Evolutionary conservation across 257 asterid genomes (phyloP).

Genomic region (Rubia yunnanensis): DNA sequence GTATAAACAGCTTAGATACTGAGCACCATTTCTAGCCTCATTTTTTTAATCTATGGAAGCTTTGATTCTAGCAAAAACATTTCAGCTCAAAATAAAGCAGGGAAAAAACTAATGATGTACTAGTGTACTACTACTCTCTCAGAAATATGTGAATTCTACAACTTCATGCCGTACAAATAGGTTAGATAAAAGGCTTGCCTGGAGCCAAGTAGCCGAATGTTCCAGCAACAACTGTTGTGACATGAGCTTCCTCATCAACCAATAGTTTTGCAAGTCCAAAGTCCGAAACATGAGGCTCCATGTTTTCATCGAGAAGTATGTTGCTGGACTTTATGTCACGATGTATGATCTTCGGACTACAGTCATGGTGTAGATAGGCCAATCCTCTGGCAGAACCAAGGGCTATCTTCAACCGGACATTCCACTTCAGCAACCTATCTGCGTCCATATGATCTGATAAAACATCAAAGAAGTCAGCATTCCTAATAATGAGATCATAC

Average conservation of each 20-base stretch:
- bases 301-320: constrained; percentile 82
- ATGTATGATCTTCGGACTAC: constrained; percentile 78
- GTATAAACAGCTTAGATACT: no score
- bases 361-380: constrained; percentile 90
- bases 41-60: background rate
- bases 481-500: background rate
- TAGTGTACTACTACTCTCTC: no score
- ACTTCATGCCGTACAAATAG: background rate
- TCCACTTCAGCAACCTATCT: constrained; percentile 59
- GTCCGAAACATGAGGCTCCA: constrained; percentile 89
- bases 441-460: constrained; percentile 37
- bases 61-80: background rate
- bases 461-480: constrained; percentile 3
- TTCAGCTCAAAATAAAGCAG: background rate
- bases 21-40: background rate
- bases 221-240: constrained; percentile 96
- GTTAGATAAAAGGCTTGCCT: constrained; percentile 33
- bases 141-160: background rate
- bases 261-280: constrained; percentile 93
- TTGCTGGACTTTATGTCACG: constrained; percentile 95
- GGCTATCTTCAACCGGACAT: constrained; percentile 67
- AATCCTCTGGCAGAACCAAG: constrained; percentile 93
- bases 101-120: background rate
- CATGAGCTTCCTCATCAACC: constrained; percentile 92
- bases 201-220: constrained; percentile 97